A percentile compares a stretch with the other conserved stretches of the same genome.
These are phyloP conservation scores for Venturia carpophila DNA, from an alignment of 2,329 filamentous ascomycete genomes.

Conservation along the genomic window DNA sequence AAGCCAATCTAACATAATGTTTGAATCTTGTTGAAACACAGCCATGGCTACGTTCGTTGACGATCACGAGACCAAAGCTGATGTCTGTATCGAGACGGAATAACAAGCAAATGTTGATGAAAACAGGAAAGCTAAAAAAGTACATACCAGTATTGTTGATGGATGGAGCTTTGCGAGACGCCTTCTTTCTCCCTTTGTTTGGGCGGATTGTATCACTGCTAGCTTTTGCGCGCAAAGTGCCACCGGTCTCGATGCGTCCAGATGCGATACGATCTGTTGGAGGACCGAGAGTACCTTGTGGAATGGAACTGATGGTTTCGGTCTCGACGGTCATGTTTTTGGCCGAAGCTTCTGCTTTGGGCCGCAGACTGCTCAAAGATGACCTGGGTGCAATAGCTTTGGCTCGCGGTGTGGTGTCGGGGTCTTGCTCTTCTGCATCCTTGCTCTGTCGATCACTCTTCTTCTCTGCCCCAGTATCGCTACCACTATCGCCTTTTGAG, in stretches of 20 bases:
- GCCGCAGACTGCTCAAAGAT: constrained; percentile 58
- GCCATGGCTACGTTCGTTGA: background rate
- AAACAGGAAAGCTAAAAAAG: constrained; percentile 20
- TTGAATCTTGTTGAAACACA: background rate
- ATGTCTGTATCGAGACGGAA: background rate
- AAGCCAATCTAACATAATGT: background rate
- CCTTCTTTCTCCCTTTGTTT: constrained; percentile 84
- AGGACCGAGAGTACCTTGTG: constrained; percentile 68
- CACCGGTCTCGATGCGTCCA: constrained; percentile 56
- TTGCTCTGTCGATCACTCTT: constrained; percentile 42
- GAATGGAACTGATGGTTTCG: constrained; percentile 86
- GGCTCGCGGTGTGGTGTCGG: constrained; percentile 23
- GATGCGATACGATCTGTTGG: constrained; percentile 47
- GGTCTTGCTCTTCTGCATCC: constrained; percentile 16
- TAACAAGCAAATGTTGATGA: constrained; percentile 2
- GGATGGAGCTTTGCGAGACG: constrained; percentile 63
- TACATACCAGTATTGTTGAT: constrained; percentile 65
- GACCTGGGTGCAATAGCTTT: constrained; percentile 39
- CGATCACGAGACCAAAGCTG: too few species aligned
- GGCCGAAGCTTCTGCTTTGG: constrained; percentile 66
- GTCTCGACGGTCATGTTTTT: constrained; percentile 97
- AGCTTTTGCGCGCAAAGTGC: constrained; percentile 74
- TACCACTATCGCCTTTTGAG: constrained; percentile 34
- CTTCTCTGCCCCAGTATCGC: constrained; percentile 52
- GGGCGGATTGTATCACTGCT: constrained; percentile 95